Conservation (phyloP, 106 monocot species). For the Phalaenopsis equestris region DNA sequence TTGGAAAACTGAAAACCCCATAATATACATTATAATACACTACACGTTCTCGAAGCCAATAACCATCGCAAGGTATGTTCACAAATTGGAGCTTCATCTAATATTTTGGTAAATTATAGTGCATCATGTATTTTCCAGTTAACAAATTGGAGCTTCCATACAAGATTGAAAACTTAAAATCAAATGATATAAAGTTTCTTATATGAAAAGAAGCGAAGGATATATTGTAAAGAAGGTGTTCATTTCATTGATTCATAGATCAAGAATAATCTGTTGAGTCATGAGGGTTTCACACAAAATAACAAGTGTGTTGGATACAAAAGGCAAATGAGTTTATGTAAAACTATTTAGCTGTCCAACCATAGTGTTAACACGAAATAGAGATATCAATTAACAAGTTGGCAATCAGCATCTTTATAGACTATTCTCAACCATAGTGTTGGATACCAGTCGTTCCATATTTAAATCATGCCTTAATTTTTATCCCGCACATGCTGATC, state of each 20-base stretch:
- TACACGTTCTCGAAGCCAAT: background rate
- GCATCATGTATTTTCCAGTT: no score
- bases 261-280: background rate
- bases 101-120: no score
- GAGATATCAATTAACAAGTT: background rate
- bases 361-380: background rate
- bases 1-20: background rate
- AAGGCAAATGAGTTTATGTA: background rate
- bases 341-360: background rate
- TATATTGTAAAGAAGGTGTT: background rate
- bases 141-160: background rate
- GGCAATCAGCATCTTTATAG: background rate
- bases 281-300: background rate
- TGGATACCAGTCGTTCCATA: no score
- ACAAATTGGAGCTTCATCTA: background rate
- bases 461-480: no score
- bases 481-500: background rate
- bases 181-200: background rate
- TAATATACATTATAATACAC: background rate
- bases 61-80: background rate
- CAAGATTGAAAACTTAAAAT: background rate
- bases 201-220: background rate
- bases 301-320: background rate
- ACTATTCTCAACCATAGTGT: background rate
- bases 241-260: background rate